Conservation (phyloP, 306 rosid genomes). For the Vigna reflexopilosa region DNA sequence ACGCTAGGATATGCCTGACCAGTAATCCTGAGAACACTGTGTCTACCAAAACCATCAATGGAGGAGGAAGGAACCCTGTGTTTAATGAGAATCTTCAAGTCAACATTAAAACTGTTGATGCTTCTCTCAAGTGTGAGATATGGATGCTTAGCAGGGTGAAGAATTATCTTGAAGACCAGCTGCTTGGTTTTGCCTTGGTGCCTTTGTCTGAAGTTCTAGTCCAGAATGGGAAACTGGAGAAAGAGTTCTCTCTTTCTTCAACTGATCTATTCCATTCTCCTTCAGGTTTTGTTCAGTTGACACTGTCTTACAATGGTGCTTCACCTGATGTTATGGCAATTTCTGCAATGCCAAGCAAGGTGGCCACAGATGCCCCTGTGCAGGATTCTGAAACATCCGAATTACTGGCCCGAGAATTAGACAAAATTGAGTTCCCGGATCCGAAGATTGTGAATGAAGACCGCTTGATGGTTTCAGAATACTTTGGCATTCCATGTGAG, state of each 20-base stretch:
- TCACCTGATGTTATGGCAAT: constrained; percentile 78
- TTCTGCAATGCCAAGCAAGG: constrained; percentile 45
- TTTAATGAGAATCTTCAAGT: constrained; percentile 75
- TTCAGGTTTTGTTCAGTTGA: constrained; percentile 81
- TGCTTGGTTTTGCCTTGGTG: constrained; percentile 93
- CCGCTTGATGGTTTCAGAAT: constrained; percentile 90
- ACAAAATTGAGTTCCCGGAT: constrained; percentile 92
- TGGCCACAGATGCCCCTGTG: constrained; percentile 35
- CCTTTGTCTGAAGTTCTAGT: constrained; percentile 83
- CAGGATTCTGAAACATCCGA: constrained; percentile 58
- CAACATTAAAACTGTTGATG: constrained; percentile 61
- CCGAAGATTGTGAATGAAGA: constrained; percentile 89
- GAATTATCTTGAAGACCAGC: constrained; percentile 96
- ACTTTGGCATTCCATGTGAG: constrained; percentile 69
- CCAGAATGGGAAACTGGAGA: constrained; percentile 79
- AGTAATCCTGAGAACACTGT: constrained; percentile 65
- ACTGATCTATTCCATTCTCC: constrained; percentile 96
- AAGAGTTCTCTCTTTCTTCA: constrained; percentile 93
- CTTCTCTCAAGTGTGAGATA: constrained; percentile 89
- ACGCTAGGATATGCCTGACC: constrained; percentile 83
- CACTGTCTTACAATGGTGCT: constrained; percentile 77
- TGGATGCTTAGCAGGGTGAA: constrained; percentile 99
- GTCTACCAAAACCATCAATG: constrained; percentile 88
- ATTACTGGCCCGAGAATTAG: constrained; percentile 66
- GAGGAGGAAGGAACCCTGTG: constrained; percentile 96